Percentiles rank a stretch among this genome's conserved stretches.
phyloP scores from a whole-genome alignment of 2,329 filamentous ascomycete species.

The Aspergillus caelatus region DNA sequence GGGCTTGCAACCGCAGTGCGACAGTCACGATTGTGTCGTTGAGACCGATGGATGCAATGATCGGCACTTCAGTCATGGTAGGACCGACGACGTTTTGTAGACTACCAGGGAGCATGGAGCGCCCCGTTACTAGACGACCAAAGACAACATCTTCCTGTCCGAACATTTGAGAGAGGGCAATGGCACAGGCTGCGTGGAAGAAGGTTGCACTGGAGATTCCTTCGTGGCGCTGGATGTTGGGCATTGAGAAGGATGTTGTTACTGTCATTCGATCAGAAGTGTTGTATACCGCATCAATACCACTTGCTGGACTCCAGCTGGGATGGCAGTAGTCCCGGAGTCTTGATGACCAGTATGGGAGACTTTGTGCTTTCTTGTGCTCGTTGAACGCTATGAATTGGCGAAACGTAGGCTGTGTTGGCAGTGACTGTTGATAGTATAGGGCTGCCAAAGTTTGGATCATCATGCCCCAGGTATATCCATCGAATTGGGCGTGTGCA shows the following conservation, averaged over 20 bases:
- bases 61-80: background rate
- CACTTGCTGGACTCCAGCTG: background rate
- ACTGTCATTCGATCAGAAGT: background rate
- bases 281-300: background rate
- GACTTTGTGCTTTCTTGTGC: background rate
- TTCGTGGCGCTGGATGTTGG: background rate
- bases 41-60: background rate
- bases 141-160: background rate
- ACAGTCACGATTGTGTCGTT: background rate
- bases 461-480: background rate
- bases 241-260: background rate
- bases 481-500: background rate
- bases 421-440: background rate
- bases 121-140: background rate
- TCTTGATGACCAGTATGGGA: background rate
- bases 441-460: background rate
- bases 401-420: background rate
- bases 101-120: background rate
- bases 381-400: background rate
- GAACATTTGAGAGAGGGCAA: background rate
- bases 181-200: background rate
- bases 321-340: background rate
- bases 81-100: background rate
- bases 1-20: background rate
- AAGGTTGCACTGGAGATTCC: background rate